Evolutionary conservation across 139 green algal species (phyloP), one percentile per base, ranked within the genome.

Genomic region (Tetratostichococcus sp.): DNA sequence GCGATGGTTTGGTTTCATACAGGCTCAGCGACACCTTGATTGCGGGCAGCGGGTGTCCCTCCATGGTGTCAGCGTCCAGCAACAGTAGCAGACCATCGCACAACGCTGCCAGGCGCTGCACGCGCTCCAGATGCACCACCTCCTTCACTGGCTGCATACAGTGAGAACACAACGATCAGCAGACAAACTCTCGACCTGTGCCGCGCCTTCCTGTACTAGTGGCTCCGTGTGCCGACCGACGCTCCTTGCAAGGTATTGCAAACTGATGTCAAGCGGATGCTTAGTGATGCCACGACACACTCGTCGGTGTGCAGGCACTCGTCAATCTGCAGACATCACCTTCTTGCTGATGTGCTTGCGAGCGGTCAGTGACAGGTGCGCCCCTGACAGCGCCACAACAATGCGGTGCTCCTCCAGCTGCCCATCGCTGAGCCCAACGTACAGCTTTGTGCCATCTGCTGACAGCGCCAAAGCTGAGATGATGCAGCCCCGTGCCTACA

Each of bases 391-490:
- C 3, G 26, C 25, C 16, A 17, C 43, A 5, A 43, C 22, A 4
- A 89, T 62, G 1, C 72, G 67, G 76, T 88, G 70, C 69, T 87
- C 80, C 68, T 89, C 83, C 25, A 89, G 71, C 58, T 83, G 43
- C 8, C 85, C 85, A 78, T 88, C 85, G 30, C 78, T 81, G 2
- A 86, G 62, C 2, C 85, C 85, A 17, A 89, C 21, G 62, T 84
- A 89, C 23, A 89, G 31, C 1, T 57, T 50, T 16, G 30, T 34
- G 26, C 74, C 80, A 22, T 30, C 28, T 1, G 65, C 22, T 58
- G 76, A 70, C 6, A 89, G 71, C 30, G 75, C 79, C 25, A 84
- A 71, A 1, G 71, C 58, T 4, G 78, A 85, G 35, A 87, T 81
- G 30, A 62, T 33, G 1, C 66, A 77, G 23, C 26, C 33, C 1